Evolutionary conservation across 805 yeast genomes (phyloP), one percentile per base, ranked within the genome.

Genomic region (Brettanomyces anomalus): DNA sequence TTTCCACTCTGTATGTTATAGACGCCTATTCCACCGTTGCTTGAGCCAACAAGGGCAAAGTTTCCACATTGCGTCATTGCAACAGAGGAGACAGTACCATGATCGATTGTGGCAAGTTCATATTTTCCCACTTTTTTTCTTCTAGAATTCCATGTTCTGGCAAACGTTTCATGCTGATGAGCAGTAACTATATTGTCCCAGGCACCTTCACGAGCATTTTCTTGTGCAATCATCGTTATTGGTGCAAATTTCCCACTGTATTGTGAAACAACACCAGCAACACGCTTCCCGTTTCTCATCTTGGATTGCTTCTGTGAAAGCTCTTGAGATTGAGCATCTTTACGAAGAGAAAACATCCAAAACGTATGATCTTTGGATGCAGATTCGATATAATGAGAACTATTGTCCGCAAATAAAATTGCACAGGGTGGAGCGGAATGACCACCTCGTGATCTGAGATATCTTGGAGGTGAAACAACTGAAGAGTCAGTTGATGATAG

Each of bases 321-420:
- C 58, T 88, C 94, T 56, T 86, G 96, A 4, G 95, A 85, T 64
- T 93, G 99, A 0, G 97, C 94, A 61, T 93, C 97, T 60, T 93
- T 93, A 54, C 97, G 74, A 42, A 93, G 68, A 1, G 97, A 89
- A 55, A 93, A 90, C 7, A 78, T 74, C 97, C 97, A 93, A 52
- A 94, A 72, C 2, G 95, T 73, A 53, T 75, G 72, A 63, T 93
- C 98, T 49, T 79, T 73, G 0, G 97, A 85, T 2, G 94, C 94
- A 41, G 96, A 85, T 42, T 85, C 71, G 10, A 94, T 57, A 61
- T 79, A 85, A 62, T 94, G 98, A 2, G 95, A 79, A 44, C 66
- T 70, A 38, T 78, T 78, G 40, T 77, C 79, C 4, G 94, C 85
- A 62, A 93, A 93, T 19, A 68, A 66, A 34, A 93, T 77, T 4